Base-by-base conservation (phyloP, 176 grass and related monocot genomes). In the Pontederia crassipes region DNA sequence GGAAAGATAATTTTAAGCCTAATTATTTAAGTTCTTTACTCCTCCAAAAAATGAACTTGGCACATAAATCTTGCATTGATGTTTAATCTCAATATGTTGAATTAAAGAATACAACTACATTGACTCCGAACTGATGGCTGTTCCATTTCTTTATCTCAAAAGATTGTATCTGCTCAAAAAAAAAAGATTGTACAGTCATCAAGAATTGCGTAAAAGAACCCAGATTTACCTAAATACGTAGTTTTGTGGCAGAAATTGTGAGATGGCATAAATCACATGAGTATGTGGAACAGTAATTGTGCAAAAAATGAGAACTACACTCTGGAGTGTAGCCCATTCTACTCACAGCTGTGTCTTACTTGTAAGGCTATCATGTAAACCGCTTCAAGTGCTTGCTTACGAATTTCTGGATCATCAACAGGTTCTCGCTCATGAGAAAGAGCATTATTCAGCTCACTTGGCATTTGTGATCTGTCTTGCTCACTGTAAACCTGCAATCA, bases 361-460 rank as follows among this genome's bases (percentile, higher is more conserved):
- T 91, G 92, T 70, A 97, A 77, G 48, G 85, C 72, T 0, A 97
- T 97, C 83, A 97, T 86, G 74, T 97, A 97, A 72, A 91, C 75
- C 81, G 92, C 87, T 75, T 97, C 92, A 35, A 97, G 55, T 26
- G 81, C 76, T 57, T 75, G 76, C 78, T 96, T 78, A 17, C 87
- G 83, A 82, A 90, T 96, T 79, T 90, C 83, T 48, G 86, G 80
- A 82, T 96, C 87, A 52, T 87, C 83, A 61, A 78, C 83, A 66
- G 70, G 65, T 79, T 97, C 92, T 55, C 92, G 74, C 64, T 91
- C 92, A 72, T 87, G 86, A 58, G 92, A 97, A 71, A 97, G 87
- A 65, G 70, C 78, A 77, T 75, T 90, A 55, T 66, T 73, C 58
- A 96, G 78, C 64, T 96, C 92, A 55, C 67, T 83, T 59, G 92